These are phyloP conservation scores for Actinomortierella ambigua DNA, from an alignment of 371 early-diverging fungal genomes.

Conservation along the genomic window DNA sequence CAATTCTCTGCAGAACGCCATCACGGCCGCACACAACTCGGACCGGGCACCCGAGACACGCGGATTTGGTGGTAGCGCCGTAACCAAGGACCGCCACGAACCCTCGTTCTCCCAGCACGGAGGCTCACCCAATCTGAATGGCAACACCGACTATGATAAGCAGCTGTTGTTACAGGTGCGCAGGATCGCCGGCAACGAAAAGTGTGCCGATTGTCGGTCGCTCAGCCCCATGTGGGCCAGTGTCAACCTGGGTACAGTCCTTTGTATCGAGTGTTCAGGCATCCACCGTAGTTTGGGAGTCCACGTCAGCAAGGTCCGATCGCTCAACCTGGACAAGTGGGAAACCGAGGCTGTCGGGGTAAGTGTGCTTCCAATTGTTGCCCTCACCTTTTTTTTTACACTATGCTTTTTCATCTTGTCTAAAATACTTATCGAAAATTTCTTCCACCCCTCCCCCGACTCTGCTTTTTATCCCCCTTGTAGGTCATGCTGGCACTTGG, in stretches of 20 bases:
- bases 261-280: conserved; percentile 98
- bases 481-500: conserved; percentile 84
- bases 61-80: conserved; percentile 34
- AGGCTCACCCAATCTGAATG: conserved; percentile 42
- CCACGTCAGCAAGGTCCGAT: conserved; percentile 88
- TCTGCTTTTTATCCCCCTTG: not conserved
- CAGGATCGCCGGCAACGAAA: conserved; percentile 36
- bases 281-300: conserved; percentile 96
- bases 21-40: conserved; percentile 68
- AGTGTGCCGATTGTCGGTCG: conserved; percentile 35
- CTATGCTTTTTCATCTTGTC: not conserved
- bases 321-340: conserved; percentile 89
- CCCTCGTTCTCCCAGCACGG: conserved; percentile 20
- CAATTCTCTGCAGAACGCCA: conserved; percentile 69
- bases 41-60: conserved; percentile 49
- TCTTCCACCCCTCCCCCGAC: conserved; percentile 4
- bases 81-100: conserved; percentile 16
- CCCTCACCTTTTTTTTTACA: too few relatives aligned
- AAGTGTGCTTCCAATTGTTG: conserved; percentile 12
- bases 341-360: conserved; percentile 77
- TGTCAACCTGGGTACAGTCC: conserved; percentile 87
- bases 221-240: conserved; percentile 89
- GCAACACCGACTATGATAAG: conserved; percentile 41
- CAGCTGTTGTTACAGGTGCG: conserved; percentile 30
- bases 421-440: not conserved